Evolutionary conservation across 345 rosid genomes (phyloP).

Genomic region (Salix viminalis): DNA sequence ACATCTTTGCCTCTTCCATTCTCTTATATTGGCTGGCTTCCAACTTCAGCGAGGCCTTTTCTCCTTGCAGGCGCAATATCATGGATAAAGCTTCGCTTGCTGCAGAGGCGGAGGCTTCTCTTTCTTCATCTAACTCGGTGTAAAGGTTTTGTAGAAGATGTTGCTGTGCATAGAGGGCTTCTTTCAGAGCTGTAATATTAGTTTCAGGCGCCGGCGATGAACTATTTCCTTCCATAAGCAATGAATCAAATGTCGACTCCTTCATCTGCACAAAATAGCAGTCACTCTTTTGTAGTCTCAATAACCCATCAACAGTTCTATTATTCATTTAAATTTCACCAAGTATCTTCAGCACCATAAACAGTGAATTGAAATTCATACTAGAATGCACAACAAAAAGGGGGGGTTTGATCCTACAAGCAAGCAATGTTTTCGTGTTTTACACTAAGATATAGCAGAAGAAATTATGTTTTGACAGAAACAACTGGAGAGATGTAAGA

Average conservation of each 20-base stretch:
- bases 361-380: neutral
- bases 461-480: neutral
- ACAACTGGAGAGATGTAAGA: neutral
- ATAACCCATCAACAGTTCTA: neutral
- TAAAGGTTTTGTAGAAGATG: conserved; percentile 70
- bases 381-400: neutral
- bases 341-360: neutral
- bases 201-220: conserved; percentile 29
- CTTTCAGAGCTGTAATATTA: conserved; percentile 42
- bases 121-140: conserved; percentile 68
- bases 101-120: conserved; percentile 74
- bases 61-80: conserved; percentile 84
- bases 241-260: neutral
- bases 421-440: neutral
- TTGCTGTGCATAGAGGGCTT: conserved; percentile 64
- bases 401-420: neutral
- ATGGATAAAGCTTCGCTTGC: conserved; percentile 78
- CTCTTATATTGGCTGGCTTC: conserved; percentile 90
- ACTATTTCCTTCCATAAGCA: conserved; percentile 41
- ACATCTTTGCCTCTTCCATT: conserved; percentile 73
- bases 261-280: neutral
- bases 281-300: neutral
- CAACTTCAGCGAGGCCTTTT: conserved; percentile 70
- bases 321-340: neutral
- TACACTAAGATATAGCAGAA: neutral